Percentiles rank a stretch among this genome's conserved stretches.
Conservation (phyloP, 257 asterid species). For the Paulownia fortunei region DNA sequence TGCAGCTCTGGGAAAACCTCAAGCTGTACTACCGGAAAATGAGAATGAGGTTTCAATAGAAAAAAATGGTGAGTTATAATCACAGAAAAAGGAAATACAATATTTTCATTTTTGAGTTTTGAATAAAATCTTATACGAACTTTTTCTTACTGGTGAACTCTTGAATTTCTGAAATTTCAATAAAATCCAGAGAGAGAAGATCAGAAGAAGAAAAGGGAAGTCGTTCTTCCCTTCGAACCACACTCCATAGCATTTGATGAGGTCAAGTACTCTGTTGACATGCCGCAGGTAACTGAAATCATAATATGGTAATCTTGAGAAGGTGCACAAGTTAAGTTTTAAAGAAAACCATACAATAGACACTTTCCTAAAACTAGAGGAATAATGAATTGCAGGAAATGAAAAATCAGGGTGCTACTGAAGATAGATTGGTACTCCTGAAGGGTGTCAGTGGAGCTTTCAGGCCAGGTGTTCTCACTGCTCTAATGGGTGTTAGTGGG, state of each 20-base stretch:
- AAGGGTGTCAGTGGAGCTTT: slow-evolving; percentile 68
- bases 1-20: slow-evolving; percentile 67
- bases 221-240: slow-evolving; percentile 62
- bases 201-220: slow-evolving; percentile 27
- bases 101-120: not conserved
- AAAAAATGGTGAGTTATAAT: slow-evolving; percentile 32
- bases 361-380: not conserved
- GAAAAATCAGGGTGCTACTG: slow-evolving; percentile 49
- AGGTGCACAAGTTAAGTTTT: not conserved
- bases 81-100: not conserved
- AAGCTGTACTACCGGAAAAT: slow-evolving; percentile 52
- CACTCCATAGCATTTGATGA: slow-evolving; percentile 55
- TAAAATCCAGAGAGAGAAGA: slow-evolving; percentile 24
- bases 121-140: not conserved
- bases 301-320: not conserved
- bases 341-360: not conserved
- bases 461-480: slow-evolving; percentile 72
- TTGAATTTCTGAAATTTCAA: not conserved
- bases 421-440: slow-evolving; percentile 54
- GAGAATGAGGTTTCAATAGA: slow-evolving; percentile 28
- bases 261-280: slow-evolving; percentile 62
- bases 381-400: slow-evolving; percentile 40
- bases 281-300: slow-evolving; percentile 55
- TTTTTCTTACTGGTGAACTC: not conserved
- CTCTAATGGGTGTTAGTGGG: slow-evolving; percentile 79